Conservation (phyloP, 352 stramenopile species). For the Globisporangium paddicum region DNA sequence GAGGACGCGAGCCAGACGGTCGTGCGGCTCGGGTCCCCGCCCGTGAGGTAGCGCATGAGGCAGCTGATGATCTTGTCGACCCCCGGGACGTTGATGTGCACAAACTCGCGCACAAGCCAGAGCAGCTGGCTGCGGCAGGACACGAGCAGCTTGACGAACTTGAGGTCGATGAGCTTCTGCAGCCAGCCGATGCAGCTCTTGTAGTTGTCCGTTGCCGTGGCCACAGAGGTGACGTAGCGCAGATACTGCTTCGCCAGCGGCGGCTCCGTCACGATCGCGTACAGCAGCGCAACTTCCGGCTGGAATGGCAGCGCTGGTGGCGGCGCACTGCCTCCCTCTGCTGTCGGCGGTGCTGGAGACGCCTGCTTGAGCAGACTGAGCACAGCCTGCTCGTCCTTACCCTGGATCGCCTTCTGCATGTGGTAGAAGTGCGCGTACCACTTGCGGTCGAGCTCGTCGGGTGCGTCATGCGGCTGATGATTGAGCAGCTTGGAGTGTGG, state of each 20-base stretch:
- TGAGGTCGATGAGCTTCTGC: constrained; percentile 79
- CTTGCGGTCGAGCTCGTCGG: constrained; percentile 80
- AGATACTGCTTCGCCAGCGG: constrained; percentile 71
- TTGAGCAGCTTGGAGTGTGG: constrained; percentile 73
- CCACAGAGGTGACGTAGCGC: constrained; percentile 61
- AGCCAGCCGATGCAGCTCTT: constrained; percentile 75
- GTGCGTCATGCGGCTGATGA: constrained; percentile 61
- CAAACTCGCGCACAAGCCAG: constrained; percentile 75
- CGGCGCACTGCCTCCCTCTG: not conserved
- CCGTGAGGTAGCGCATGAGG: constrained; percentile 67
- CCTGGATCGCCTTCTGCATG: constrained; percentile 77
- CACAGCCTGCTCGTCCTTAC: constrained; percentile 52
- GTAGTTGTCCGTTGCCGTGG: constrained; percentile 44
- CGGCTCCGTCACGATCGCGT: constrained; percentile 71
- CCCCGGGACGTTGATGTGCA: constrained; percentile 61
- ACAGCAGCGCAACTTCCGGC: constrained; percentile 72
- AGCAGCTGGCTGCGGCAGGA: constrained; percentile 71
- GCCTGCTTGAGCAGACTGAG: constrained; percentile 63
- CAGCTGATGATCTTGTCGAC: constrained; percentile 76
- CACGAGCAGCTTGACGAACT: constrained; percentile 76
- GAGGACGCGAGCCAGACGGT: constrained; percentile 76
- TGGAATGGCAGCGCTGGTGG: constrained; percentile 53
- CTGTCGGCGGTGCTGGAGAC: constrained; percentile 18
- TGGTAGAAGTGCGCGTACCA: constrained; percentile 86
- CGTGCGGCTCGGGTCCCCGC: constrained; percentile 62